Base-by-base conservation (phyloP, 2,329 filamentous ascomycete genomes). In the Venturia pyrina region DNA sequence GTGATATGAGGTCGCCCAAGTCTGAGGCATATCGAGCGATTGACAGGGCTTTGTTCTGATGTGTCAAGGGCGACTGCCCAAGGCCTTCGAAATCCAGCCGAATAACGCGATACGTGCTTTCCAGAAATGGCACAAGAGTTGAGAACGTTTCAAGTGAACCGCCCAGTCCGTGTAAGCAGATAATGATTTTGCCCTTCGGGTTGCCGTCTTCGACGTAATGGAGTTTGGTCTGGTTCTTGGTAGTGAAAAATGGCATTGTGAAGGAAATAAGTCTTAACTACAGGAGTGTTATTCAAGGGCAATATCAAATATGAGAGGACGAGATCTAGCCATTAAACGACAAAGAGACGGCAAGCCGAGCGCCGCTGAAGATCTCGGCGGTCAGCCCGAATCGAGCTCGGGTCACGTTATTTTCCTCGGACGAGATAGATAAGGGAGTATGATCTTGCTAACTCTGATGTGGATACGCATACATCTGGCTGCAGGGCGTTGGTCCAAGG, bases 101-200 rank as follows among this genome's bases (percentile, higher is more conserved):
- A 50, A 63, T 17, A 21, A 63, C 19, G 5, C 28, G 28, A 46
- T 63, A 46, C 13, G 40, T 37, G 28, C 44, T 13, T 15, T 41
- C 40, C n/a, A 63, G 43, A 34, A n/a, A 44, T 46, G 37, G 41
- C 13, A 48, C 11, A 21, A 63, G 43, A 44, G 41, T 13, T 50
- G 40, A 43, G 24, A 63, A 63, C 11, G 61, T 63, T 24, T 63
- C 44, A n/a, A 63, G 21, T 19, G 61, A 63, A 15, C 61, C 61
- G 7, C 61, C 61, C 32, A 63, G 41, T 15, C 61, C 61, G 21
- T 63, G 61, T n/a, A 63, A 32, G 43, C 61, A 63, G 28, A 63
- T 34, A 19, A 63, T 34, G 10, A 48, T 40, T 17, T 21, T 48
- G 40, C 21, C 61, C 11, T 63, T 32, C 34, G 37, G 24, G 17